These are phyloP conservation scores for Xylaria grammica DNA, from an alignment of 495 filamentous ascomycete genomes.

Conservation along the genomic window DNA sequence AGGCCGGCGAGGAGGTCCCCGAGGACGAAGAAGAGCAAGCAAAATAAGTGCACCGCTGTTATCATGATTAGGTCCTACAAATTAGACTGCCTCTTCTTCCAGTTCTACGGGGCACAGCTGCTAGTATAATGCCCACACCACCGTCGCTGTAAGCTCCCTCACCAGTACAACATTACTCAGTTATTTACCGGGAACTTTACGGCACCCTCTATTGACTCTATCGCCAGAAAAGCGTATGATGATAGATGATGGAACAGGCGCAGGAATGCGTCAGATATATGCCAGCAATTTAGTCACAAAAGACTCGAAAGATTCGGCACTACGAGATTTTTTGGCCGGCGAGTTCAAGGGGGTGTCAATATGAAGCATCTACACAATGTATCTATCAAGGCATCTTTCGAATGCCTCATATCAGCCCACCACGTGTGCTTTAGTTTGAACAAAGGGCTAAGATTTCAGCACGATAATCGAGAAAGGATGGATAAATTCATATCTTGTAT, in stretches of 20 bases:
- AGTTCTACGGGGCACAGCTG: background rate
- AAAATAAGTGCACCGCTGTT: background rate
- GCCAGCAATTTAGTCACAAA: background rate
- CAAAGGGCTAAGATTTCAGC: background rate
- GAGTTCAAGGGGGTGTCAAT: background rate
- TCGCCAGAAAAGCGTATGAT: no score
- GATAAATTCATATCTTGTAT: no score
- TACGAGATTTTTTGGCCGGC: background rate
- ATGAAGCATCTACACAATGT: background rate
- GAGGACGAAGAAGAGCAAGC: constrained; percentile 34
- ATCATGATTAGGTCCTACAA: background rate
- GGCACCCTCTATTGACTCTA: background rate
- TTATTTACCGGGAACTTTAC: no score
- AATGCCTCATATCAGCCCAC: no score
- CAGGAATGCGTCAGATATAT: background rate
- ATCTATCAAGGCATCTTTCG: background rate
- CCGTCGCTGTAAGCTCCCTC: background rate
- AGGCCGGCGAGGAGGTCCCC: constrained; percentile 70
- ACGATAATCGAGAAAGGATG: no score
- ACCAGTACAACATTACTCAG: no score
- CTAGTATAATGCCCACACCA: background rate
- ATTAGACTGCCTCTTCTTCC: background rate
- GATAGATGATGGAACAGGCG: background rate
- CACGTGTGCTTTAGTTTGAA: background rate
- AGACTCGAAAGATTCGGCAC: background rate